These are phyloP conservation scores for Toxicodendron radicans DNA, from an alignment of 345 rosid genomes.

Conservation along the genomic window DNA sequence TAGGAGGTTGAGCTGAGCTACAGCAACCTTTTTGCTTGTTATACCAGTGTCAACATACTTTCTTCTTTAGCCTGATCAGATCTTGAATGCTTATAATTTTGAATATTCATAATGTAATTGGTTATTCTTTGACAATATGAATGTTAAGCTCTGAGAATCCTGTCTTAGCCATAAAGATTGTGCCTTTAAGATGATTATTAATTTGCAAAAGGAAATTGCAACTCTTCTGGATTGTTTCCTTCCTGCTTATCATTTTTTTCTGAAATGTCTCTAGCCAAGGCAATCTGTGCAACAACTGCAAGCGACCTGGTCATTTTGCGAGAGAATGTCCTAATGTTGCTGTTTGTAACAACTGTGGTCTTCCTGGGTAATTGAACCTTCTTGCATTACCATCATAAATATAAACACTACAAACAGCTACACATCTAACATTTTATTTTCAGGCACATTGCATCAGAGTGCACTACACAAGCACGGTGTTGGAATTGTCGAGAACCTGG, in stretches of 20 bases:
- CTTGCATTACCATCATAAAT: not conserved
- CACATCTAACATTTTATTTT: not conserved
- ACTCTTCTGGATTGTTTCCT: not conserved
- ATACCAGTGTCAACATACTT: not conserved
- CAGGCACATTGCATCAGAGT: slow-evolving; percentile 65
- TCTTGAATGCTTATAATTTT: not conserved
- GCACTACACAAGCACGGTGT: slow-evolving; percentile 54
- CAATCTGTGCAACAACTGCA: slow-evolving; percentile 33
- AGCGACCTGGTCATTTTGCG: slow-evolving; percentile 34
- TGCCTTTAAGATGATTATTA: not conserved
- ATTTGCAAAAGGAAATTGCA: not conserved
- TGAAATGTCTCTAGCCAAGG: slow-evolving; percentile 23
- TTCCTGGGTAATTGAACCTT: slow-evolving; percentile 29
- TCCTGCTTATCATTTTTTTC: not conserved
- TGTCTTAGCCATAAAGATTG: not conserved
- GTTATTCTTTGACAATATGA: slow-evolving; percentile 1
- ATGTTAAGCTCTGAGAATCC: not conserved
- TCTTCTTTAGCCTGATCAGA: not conserved
- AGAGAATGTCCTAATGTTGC: slow-evolving; percentile 29
- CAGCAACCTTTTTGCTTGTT: slow-evolving; percentile 1
- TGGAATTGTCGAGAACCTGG: slow-evolving; percentile 72
- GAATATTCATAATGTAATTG: slow-evolving; percentile 2
- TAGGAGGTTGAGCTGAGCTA: not conserved
- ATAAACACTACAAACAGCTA: not conserved
- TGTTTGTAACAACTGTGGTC: slow-evolving; percentile 36